Base-by-base conservation (phyloP, 2,329 filamentous ascomycete species). In the Polychaeton citri region DNA sequence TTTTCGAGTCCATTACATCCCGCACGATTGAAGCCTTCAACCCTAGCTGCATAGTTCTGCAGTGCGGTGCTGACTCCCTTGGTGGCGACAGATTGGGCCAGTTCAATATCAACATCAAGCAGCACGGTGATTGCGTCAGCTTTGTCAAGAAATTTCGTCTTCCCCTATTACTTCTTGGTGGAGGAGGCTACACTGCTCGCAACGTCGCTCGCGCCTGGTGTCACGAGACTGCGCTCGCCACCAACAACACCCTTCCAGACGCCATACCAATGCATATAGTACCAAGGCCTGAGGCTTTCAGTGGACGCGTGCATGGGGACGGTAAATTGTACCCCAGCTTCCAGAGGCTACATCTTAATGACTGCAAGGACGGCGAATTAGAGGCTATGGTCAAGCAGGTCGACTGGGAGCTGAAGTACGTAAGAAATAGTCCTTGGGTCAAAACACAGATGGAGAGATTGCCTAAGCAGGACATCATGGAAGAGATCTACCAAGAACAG, bases 171-270 rank as follows among this genome's bases (percentile, higher is more conserved):
- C 74, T 98, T 37, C 83, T 96, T 39, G 90, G 90, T 31, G 90
- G 90, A 26, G 90, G 90, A 38, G 90, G 90, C 19, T 98, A 98
- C 61, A 98, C 90, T 10, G 87, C 90, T 4, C 76, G 88, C 45
- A 98, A 98, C 52, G 90, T 98, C 5, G 90, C 90, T 30, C 81
- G 90, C 36, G 86, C 88, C 19, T 98, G 90, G 90, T 85, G 87
- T 17, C 88, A 93, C 61, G 90, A 98, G 63, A 98, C 90, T 9
- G 81, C 82, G 41, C 84, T 96, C 47, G 85, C 85, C 41, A 82
- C 92, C 43, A 77, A 79, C 46, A 69, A 80, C 43, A 72, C 74
- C 38, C 79, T 95, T 43, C 65, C 73, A 54, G 72, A 80, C 13
- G 71, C 75, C 9, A 79, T 96, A 19, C 88, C 90, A 0, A 44